These are phyloP conservation scores for Podila epicladia DNA, from an alignment of 192 early-diverging fungal species.

Conservation along the genomic window DNA sequence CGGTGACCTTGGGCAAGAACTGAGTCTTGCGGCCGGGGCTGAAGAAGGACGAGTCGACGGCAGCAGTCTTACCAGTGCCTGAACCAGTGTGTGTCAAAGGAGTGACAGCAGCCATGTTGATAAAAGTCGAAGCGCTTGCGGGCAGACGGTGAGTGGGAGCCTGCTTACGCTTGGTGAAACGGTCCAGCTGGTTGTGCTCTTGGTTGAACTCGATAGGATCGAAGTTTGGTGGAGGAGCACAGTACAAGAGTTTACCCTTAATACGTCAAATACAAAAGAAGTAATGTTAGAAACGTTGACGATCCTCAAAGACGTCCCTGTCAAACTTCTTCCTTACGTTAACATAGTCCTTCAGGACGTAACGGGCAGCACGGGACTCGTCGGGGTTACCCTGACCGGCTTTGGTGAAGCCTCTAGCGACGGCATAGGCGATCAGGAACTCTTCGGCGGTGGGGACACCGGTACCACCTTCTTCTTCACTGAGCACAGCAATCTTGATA, in stretches of 20 bases:
- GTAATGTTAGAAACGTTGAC: not conserved
- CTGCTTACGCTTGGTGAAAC: conserved; percentile 62
- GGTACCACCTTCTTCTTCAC: conserved; percentile 77
- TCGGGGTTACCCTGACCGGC: conserved; percentile 96
- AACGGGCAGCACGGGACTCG: conserved; percentile 95
- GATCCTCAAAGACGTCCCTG: not conserved
- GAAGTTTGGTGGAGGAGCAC: conserved; percentile 82
- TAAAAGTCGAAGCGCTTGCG: conserved; percentile 64
- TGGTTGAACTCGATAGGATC: conserved; percentile 83
- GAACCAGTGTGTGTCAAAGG: conserved; percentile 49
- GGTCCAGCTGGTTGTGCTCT: conserved; percentile 77
- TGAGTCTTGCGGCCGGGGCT: conserved; percentile 20
- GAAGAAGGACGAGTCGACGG: conserved; percentile 64
- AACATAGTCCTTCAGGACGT: conserved; percentile 98
- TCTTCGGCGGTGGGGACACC: conserved; percentile 90
- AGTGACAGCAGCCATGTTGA: conserved; percentile 61
- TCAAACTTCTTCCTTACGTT: conserved; percentile 56
- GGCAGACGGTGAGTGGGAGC: conserved; percentile 24
- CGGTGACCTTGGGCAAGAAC: conserved; percentile 50
- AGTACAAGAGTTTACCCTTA: conserved; percentile 92
- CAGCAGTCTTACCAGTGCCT: conserved; percentile 60
- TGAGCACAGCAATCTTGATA: conserved; percentile 82
- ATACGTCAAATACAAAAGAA: conserved; percentile 9
- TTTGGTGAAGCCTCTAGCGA: conserved; percentile 92
- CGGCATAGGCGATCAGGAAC: conserved; percentile 90